Percentiles rank a stretch among this genome's conserved stretches.
Evolutionary conservation across 345 rosid species (phyloP).

Genomic region (Erysimum cheiranthoides): DNA sequence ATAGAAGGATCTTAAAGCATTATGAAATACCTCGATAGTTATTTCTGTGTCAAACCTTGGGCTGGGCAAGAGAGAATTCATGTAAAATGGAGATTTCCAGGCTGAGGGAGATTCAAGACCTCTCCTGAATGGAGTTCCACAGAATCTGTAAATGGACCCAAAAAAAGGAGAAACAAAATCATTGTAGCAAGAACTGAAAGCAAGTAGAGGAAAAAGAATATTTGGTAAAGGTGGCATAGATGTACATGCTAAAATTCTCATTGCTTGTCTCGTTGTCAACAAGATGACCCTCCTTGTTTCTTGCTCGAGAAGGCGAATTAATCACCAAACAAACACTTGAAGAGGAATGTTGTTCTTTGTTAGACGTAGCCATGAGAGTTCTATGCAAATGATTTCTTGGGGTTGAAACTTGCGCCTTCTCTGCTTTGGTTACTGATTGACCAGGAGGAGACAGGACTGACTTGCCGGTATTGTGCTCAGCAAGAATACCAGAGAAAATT

Average conservation of each 20-base stretch:
- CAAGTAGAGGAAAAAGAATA: background rate
- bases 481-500: slow-evolving; percentile 59
- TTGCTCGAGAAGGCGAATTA: slow-evolving; percentile 62
- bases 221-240: slow-evolving; percentile 20
- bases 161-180: slow-evolving; percentile 6
- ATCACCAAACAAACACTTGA: slow-evolving; percentile 54
- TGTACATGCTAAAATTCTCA: slow-evolving; percentile 76
- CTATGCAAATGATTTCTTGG: slow-evolving; percentile 59
- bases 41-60: slow-evolving; percentile 85
- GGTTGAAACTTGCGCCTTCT: slow-evolving; percentile 51
- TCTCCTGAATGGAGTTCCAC: slow-evolving; percentile 86
- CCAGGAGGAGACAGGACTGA: slow-evolving; percentile 60
- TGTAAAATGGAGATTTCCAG: slow-evolving; percentile 97
- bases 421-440: slow-evolving; percentile 54
- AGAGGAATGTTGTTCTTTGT: slow-evolving; percentile 54
- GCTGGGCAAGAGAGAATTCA: slow-evolving; percentile 80
- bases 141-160: slow-evolving; percentile 58
- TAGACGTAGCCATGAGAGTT: slow-evolving; percentile 52
- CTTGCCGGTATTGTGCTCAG: slow-evolving; percentile 63
- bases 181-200: slow-evolving; percentile 12
- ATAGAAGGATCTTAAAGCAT: background rate
- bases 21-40: slow-evolving; percentile 75
- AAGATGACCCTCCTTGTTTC: slow-evolving; percentile 52
- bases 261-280: slow-evolving; percentile 57
- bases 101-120: slow-evolving; percentile 95